A percentile compares a stretch with the other conserved stretches of the same genome.
Conservation (phyloP, 495 filamentous ascomycete genomes). For the Tuber indicum region DNA sequence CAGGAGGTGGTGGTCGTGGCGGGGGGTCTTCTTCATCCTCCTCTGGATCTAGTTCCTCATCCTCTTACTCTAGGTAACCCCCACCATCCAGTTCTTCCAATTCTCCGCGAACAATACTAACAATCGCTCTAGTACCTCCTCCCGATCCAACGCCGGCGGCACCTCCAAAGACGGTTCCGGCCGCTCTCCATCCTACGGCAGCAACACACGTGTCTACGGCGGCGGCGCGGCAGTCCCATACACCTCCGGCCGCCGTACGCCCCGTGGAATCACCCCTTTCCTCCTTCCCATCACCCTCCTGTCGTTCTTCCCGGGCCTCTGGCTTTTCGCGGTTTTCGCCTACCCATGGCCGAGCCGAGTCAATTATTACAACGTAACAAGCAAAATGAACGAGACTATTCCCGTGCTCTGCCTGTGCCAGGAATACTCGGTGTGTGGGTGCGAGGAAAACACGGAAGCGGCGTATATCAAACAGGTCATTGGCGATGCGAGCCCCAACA, state of each 20-base stretch:
- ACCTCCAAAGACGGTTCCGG: constrained; percentile 61
- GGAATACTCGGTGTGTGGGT: constrained; percentile 65
- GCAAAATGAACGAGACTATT: constrained; percentile 56
- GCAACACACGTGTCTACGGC: constrained; percentile 57
- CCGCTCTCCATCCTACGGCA: constrained; percentile 56
- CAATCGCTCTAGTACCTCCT: constrained; percentile 11
- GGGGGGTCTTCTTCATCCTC: background rate
- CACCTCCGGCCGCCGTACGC: constrained; percentile 53
- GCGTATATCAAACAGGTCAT: constrained; percentile 49
- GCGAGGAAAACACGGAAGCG: constrained; percentile 63
- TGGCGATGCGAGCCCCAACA: background rate
- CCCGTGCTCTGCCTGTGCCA: constrained; percentile 72
- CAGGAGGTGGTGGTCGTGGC: background rate
- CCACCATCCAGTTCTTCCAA: background rate
- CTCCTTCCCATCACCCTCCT: constrained; percentile 52
- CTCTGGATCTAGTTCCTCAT: background rate
- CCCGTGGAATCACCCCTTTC: constrained; percentile 50
- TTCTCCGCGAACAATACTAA: background rate
- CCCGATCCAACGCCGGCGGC: constrained; percentile 56
- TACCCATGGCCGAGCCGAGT: constrained; percentile 64
- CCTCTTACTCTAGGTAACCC: background rate
- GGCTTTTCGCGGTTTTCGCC: constrained; percentile 57
- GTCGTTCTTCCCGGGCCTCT: constrained; percentile 50
- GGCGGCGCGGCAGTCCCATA: constrained; percentile 72
- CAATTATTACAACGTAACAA: constrained; percentile 54